Percentiles rank a stretch among this genome's conserved stretches.
Evolutionary conservation across 345 rosid genomes (phyloP).

Genomic region (Gossypium ekmanianum): DNA sequence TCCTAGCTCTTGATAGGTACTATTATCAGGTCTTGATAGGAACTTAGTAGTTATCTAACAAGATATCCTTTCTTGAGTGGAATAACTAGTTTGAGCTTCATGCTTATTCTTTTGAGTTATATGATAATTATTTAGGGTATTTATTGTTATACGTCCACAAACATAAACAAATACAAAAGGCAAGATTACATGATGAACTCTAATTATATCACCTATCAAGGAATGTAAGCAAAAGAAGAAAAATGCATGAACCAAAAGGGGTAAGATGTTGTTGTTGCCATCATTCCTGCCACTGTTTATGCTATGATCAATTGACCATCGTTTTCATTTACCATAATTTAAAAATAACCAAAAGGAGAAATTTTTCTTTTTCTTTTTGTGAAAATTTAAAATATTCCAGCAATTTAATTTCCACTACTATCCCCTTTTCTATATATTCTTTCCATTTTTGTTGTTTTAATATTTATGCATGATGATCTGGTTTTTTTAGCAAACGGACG

Average conservation of each 20-base stretch:
- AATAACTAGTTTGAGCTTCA: too few species aligned
- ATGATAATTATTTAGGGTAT: too few species aligned
- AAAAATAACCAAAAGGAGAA: not conserved
- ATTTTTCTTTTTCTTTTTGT: not conserved
- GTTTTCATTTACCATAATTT: not conserved
- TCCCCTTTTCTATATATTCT: not conserved
- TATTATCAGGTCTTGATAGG: too few species aligned
- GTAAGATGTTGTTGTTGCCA: not conserved
- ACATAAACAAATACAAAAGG: too few species aligned
- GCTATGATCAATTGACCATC: slow-evolving; percentile 6
- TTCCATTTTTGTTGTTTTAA: too few species aligned
- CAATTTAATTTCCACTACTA: not conserved
- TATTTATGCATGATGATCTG: not conserved
- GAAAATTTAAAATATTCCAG: not conserved
- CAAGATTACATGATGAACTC: too few species aligned
- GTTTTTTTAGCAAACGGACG: too few species aligned
- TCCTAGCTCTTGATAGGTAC: too few species aligned
- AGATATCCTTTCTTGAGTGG: too few species aligned
- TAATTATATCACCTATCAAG: not conserved
- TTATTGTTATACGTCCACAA: too few species aligned
- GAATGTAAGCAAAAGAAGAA: not conserved
- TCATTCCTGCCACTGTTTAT: not conserved
- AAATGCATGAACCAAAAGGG: not conserved
- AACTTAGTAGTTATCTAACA: too few species aligned
- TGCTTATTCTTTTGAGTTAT: too few species aligned